Percentiles rank a stretch among this genome's conserved stretches.
phyloP scores from a whole-genome alignment of 768 basidiomycete genomes.

The Pulveroboletus sp. region DNA sequence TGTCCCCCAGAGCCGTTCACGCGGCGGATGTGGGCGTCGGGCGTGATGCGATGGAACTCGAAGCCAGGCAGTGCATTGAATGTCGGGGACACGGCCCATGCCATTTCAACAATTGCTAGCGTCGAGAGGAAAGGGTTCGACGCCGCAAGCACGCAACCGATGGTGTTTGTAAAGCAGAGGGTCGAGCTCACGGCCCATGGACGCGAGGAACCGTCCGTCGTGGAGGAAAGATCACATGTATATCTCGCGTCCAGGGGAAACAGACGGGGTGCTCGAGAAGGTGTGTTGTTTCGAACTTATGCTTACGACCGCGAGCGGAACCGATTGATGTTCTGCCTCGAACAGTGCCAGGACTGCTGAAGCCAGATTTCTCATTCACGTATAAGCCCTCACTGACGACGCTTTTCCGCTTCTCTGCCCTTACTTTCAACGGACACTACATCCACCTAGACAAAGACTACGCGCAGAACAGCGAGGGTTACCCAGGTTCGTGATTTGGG shows the following conservation, averaged over 20 bases:
- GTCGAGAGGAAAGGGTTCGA: conserved; percentile 66
- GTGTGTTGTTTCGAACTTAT: conserved; percentile 25
- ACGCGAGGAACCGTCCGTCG: conserved; percentile 41
- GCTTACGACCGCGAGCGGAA: not conserved
- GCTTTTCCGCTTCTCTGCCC: conserved; percentile 80
- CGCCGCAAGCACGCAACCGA: conserved; percentile 44
- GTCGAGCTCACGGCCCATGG: conserved; percentile 49
- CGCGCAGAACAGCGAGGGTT: conserved; percentile 62
- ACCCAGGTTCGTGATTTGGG: conserved; percentile 45
- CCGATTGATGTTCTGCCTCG: not conserved
- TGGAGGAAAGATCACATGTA: conserved; percentile 67
- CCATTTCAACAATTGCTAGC: conserved; percentile 43
- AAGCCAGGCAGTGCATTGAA: conserved; percentile 37
- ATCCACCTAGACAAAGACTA: conserved; percentile 81
- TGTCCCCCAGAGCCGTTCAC: conserved; percentile 71
- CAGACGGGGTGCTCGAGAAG: conserved; percentile 37
- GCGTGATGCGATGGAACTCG: conserved; percentile 57
- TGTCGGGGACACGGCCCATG: conserved; percentile 49
- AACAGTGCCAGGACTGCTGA: conserved; percentile 49
- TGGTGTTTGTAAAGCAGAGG: conserved; percentile 70
- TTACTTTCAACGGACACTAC: conserved; percentile 82
- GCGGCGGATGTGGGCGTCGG: conserved; percentile 80
- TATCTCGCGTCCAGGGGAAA: conserved; percentile 41
- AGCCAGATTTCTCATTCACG: conserved; percentile 54
- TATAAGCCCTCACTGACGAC: conserved; percentile 67